Percentiles rank a stretch among this genome's conserved stretches.
Conservation (phyloP, 768 basidiomycete species). For the Tulasnella sp. region DNA sequence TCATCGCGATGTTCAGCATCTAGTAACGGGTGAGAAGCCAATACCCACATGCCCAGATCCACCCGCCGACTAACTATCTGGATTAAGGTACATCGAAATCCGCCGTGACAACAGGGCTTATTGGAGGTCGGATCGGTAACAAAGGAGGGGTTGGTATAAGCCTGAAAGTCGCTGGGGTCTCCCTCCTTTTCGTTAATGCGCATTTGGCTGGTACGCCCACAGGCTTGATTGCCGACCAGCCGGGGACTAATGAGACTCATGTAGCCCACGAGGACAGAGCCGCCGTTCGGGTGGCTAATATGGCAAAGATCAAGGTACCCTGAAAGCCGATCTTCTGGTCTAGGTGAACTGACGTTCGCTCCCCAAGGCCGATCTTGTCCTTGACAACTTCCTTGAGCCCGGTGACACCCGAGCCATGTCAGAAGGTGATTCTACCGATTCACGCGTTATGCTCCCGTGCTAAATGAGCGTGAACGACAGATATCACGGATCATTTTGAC, state of each 20-base stretch:
- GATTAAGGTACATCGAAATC: constrained; percentile 61
- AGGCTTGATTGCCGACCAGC: not conserved
- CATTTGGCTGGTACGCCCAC: constrained; percentile 67
- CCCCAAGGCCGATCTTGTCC: constrained; percentile 56
- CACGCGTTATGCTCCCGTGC: constrained; percentile 12
- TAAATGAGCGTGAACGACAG: constrained; percentile 32
- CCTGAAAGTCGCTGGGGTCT: constrained; percentile 70
- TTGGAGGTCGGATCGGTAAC: constrained; percentile 86
- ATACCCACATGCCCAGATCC: not conserved
- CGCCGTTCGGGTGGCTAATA: constrained; percentile 72
- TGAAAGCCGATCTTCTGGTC: not conserved
- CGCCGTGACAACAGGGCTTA: constrained; percentile 79
- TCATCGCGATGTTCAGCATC: constrained; percentile 56
- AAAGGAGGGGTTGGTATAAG: constrained; percentile 91
- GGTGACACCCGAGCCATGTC: constrained; percentile 56
- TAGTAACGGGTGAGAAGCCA: constrained; percentile 49
- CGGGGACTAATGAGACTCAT: not conserved
- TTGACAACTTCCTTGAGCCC: constrained; percentile 65
- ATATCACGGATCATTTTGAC: constrained; percentile 84
- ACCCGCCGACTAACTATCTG: not conserved
- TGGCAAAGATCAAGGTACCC: constrained; percentile 79
- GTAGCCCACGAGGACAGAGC: constrained; percentile 70
- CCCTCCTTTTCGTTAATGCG: constrained; percentile 82
- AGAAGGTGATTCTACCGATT: constrained; percentile 48
- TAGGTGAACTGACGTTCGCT: constrained; percentile 11